Conservation (phyloP, 805 yeast species). For the Sugiyamaella mastotermitis region DNA sequence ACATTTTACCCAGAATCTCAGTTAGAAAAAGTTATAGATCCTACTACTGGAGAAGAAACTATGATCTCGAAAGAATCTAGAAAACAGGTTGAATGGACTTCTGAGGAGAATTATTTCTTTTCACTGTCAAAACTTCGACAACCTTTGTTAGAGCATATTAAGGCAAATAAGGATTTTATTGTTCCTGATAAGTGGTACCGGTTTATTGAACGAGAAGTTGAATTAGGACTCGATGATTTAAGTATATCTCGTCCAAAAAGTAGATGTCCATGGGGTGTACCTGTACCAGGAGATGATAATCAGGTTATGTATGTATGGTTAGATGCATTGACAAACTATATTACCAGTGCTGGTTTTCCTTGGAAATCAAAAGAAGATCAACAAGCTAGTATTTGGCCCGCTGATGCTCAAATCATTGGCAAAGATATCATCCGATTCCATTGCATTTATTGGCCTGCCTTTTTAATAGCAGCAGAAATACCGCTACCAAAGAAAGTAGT, state of each 20-base stretch:
- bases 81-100: constrained; percentile 65
- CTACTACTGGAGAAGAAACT: constrained; percentile 23
- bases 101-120: constrained; percentile 86
- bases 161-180: constrained; percentile 52
- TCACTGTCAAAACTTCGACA: constrained; percentile 56
- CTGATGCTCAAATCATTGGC: constrained; percentile 74
- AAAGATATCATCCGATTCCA: constrained; percentile 89
- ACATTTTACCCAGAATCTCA: constrained; percentile 86
- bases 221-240: constrained; percentile 50
- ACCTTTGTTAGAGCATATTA: constrained; percentile 44
- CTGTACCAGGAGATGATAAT: constrained; percentile 70
- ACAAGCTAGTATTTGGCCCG: constrained; percentile 46
- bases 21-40: constrained; percentile 32
- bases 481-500: constrained; percentile 66
- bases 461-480: constrained; percentile 74
- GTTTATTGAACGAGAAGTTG: constrained; percentile 54
- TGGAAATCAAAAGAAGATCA: constrained; percentile 21
- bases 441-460: constrained; percentile 90
- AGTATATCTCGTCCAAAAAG: constrained; percentile 82
- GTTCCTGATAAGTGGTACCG: constrained; percentile 53
- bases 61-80: constrained; percentile 56
- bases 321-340: constrained; percentile 83
- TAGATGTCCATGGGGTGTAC: constrained; percentile 83
- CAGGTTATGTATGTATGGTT: constrained; percentile 95
- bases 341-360: constrained; percentile 67